These are phyloP conservation scores for Candida boidinii DNA, from an alignment of 805 yeast species.

Conservation along the genomic window DNA sequence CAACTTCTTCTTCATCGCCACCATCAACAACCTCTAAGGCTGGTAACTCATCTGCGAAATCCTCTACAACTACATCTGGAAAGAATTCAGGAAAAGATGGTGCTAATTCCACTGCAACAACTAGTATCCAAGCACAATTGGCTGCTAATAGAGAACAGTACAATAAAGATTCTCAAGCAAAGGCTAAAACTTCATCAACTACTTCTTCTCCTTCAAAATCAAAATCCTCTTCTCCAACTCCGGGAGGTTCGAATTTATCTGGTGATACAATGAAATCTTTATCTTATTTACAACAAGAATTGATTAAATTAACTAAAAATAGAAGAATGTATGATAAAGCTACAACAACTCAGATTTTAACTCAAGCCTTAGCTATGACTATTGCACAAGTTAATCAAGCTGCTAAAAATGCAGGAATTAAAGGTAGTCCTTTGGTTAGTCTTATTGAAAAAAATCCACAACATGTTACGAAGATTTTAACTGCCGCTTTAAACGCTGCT, in stretches of 20 bases:
- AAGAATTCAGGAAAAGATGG: slow-evolving; percentile 9
- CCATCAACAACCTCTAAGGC: slow-evolving; percentile 14
- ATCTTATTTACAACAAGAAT: slow-evolving; percentile 77
- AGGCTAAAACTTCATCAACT: slow-evolving; percentile 1
- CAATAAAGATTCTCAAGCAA: background rate
- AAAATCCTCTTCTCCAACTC: slow-evolving; percentile 3
- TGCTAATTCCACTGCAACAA: slow-evolving; percentile 16
- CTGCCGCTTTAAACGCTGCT: slow-evolving; percentile 75
- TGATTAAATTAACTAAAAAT: slow-evolving; percentile 71
- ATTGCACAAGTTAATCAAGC: slow-evolving; percentile 85
- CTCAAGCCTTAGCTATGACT: slow-evolving; percentile 89
- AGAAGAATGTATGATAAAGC: slow-evolving; percentile 71
- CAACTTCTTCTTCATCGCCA: background rate
- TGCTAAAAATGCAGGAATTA: slow-evolving; percentile 76
- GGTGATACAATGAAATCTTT: slow-evolving; percentile 66
- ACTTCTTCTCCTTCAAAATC: slow-evolving; percentile 8
- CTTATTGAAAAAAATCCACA: slow-evolving; percentile 76
- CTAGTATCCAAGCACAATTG: slow-evolving; percentile 33
- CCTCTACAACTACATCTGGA: slow-evolving; percentile 1
- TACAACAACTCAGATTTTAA: slow-evolving; percentile 74
- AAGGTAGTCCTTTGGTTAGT: slow-evolving; percentile 69
- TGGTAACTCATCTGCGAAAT: slow-evolving; percentile 33
- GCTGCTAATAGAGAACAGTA: slow-evolving; percentile 34
- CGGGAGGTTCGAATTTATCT: slow-evolving; percentile 28
- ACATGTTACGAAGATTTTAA: slow-evolving; percentile 69